Percentiles rank a stretch among this genome's conserved stretches.
Evolutionary conservation across 192 early-diverging fungal genomes (phyloP).

Genomic region (Dimargaris cristalligena): DNA sequence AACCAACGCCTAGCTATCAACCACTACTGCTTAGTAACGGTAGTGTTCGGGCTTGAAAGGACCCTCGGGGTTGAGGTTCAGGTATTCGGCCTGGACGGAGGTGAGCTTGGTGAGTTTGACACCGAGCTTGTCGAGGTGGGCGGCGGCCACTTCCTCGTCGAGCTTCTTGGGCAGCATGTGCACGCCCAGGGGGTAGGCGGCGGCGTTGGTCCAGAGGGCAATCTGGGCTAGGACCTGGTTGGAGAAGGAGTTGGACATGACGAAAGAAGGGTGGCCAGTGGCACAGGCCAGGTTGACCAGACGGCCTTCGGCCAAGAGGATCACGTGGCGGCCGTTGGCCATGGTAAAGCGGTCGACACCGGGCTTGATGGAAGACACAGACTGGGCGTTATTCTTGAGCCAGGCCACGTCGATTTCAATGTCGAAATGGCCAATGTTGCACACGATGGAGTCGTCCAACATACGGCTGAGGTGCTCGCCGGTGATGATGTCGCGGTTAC

Average conservation of each 20-base stretch:
- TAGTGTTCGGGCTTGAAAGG: slow-evolving; percentile 97
- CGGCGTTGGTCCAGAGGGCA: slow-evolving; percentile 88
- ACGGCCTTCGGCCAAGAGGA: slow-evolving; percentile 96
- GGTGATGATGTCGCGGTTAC: slow-evolving; percentile 95
- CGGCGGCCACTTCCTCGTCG: slow-evolving; percentile 95
- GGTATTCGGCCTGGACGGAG: slow-evolving; percentile 57
- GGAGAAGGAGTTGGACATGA: slow-evolving; percentile 99
- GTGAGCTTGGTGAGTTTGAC: slow-evolving; percentile 81
- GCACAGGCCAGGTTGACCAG: slow-evolving; percentile 99
- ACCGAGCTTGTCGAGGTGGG: slow-evolving; percentile 87
- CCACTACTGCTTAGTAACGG: slow-evolving; percentile 91
- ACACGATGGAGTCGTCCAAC: slow-evolving; percentile 98
- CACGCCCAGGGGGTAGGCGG: slow-evolving; percentile 81
- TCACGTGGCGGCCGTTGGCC: slow-evolving; percentile 80
- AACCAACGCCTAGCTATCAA: too few relatives aligned
- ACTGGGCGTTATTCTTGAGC: slow-evolving; percentile 85
- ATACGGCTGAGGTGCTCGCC: slow-evolving; percentile 81
- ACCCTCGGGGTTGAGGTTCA: slow-evolving; percentile 62
- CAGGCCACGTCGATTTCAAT: slow-evolving; percentile 97
- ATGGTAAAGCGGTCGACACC: slow-evolving; percentile 95
- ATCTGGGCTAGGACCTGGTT: slow-evolving; percentile 99
- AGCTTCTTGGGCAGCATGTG: slow-evolving; percentile 98
- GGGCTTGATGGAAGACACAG: slow-evolving; percentile 90
- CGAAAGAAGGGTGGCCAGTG: slow-evolving; percentile 96
- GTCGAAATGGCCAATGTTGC: slow-evolving; percentile 99